A percentile compares a stretch with the other conserved stretches of the same genome.
phyloP scores from a whole-genome alignment of 495 filamentous ascomycete genomes.

The Clohesyomyces aquaticus region DNA sequence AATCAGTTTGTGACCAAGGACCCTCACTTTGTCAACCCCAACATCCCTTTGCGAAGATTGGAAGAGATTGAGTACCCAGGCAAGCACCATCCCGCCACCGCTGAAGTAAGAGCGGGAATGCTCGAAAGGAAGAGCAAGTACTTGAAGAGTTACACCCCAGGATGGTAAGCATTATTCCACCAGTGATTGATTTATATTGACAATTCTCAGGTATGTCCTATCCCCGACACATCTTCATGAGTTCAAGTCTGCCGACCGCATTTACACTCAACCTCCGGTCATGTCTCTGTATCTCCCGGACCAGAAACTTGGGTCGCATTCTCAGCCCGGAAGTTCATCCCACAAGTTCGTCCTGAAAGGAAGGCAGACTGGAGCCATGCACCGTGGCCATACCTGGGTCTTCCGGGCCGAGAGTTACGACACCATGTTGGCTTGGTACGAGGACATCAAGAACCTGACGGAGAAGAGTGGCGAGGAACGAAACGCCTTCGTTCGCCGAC shows the following conservation, averaged over 20 bases:
- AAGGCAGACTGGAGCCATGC: conserved; percentile 88
- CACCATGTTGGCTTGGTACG: conserved; percentile 96
- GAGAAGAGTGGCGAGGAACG: conserved; percentile 89
- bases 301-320: conserved; percentile 93
- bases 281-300: conserved; percentile 96
- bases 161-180: conserved; percentile 69
- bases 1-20: conserved; percentile 78
- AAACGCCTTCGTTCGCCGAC: conserved; percentile 78
- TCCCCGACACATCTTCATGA: conserved; percentile 97
- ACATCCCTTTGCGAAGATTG: conserved; percentile 72
- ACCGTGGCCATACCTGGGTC: conserved; percentile 95
- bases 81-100: conserved; percentile 80
- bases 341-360: conserved; percentile 99
- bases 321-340: conserved; percentile 79
- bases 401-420: conserved; percentile 94
- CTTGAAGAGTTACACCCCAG: conserved; percentile 94
- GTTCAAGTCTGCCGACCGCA: conserved; percentile 86
- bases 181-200: conserved; percentile 10
- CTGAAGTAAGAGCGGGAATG: conserved; percentile 85
- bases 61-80: conserved; percentile 94
- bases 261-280: conserved; percentile 73
- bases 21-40: conserved; percentile 85
- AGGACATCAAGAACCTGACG: conserved; percentile 84
- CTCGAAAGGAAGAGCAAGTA: conserved; percentile 98
- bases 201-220: conserved; percentile 78